phyloP scores from a whole-genome alignment of 495 filamentous ascomycete species.

The Tuber brumale region DNA sequence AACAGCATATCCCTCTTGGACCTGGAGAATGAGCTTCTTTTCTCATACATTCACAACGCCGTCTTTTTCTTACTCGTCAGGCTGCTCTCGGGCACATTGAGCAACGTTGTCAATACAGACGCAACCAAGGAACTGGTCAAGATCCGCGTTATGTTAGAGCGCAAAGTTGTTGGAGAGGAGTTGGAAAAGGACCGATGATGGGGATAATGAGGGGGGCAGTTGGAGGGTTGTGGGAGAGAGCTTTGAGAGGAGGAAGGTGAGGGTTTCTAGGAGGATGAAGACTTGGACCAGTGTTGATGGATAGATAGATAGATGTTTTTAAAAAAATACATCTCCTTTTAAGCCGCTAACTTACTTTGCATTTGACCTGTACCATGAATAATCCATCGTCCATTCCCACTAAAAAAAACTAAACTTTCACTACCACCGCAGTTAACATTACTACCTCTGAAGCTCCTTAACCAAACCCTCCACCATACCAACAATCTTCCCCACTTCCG shows the following conservation, averaged over 20 bases:
- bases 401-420: neutral
- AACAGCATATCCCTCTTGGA: conserved; percentile 92
- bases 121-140: conserved; percentile 78
- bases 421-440: neutral
- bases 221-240: conserved; percentile 21
- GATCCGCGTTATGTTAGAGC: conserved; percentile 74
- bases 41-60: conserved; percentile 91
- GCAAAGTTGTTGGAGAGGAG: conserved; percentile 60
- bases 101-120: conserved; percentile 49
- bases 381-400: neutral
- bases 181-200: conserved; percentile 54
- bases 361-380: neutral
- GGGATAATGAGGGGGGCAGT: conserved; percentile 15
- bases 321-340: neutral
- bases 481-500: conserved; percentile 21
- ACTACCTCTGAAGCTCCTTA: conserved; percentile 17
- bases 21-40: conserved; percentile 89
- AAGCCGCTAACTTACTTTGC: neutral
- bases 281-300: conserved; percentile 10
- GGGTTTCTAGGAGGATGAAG: conserved; percentile 35
- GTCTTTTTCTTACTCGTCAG: conserved; percentile 83
- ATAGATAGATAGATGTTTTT: neutral
- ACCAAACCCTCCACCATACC: conserved; percentile 20
- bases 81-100: conserved; percentile 49
- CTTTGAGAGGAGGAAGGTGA: conserved; percentile 36